phyloP scores from a whole-genome alignment of 192 early-diverging fungal genomes.

The Gaertneriomyces semiglobifer region DNA sequence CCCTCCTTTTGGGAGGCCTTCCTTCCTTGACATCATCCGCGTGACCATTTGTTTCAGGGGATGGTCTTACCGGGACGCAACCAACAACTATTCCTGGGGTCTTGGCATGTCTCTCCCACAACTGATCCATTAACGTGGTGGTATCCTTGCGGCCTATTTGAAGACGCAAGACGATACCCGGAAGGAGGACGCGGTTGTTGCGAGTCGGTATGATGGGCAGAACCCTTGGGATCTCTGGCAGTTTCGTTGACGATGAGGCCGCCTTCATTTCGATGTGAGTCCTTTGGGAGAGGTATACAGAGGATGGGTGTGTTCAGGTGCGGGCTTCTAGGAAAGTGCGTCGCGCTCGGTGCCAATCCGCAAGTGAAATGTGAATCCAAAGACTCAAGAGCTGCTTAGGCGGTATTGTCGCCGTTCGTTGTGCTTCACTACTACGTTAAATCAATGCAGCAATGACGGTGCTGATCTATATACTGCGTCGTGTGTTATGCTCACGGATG shows the following conservation, averaged over 20 bases:
- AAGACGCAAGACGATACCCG: conserved; percentile 59
- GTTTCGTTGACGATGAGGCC: not conserved
- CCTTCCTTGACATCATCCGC: not conserved
- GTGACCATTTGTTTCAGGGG: not conserved
- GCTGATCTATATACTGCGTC: too few species aligned
- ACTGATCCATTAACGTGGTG: conserved; percentile 47
- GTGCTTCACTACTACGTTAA: too few species aligned
- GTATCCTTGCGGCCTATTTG: conserved; percentile 57
- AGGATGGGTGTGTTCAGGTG: too few species aligned
- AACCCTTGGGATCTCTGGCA: conserved; percentile 18
- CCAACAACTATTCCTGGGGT: conserved; percentile 28
- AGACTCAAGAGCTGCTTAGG: too few species aligned
- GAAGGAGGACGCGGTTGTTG: conserved; percentile 55
- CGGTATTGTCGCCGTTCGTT: too few species aligned
- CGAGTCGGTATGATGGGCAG: conserved; percentile 41
- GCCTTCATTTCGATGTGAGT: not conserved
- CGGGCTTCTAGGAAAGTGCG: too few species aligned
- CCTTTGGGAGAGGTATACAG: too few species aligned
- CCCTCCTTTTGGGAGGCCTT: not conserved
- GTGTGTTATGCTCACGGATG: too few species aligned
- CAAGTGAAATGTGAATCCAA: too few species aligned
- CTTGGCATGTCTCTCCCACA: conserved; percentile 31
- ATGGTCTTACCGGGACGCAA: conserved; percentile 26
- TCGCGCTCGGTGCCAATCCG: too few species aligned
- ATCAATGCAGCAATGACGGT: too few species aligned